These are phyloP conservation scores for Moelleriella libera DNA, from an alignment of 2,329 filamentous ascomycete genomes.

Conservation along the genomic window DNA sequence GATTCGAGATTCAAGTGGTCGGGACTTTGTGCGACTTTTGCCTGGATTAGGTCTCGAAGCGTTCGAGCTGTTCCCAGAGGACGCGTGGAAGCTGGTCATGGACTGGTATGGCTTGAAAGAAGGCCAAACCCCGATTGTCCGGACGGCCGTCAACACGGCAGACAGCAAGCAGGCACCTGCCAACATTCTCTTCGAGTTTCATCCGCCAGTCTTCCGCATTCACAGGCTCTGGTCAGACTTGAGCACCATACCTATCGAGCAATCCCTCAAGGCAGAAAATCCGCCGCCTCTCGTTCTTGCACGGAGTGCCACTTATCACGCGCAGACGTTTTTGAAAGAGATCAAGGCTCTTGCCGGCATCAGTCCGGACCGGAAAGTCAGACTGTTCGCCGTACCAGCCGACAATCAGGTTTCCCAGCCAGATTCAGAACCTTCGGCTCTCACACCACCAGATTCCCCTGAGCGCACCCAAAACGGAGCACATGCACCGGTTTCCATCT, in stretches of 20 bases:
- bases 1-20: conserved; percentile 32
- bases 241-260: conserved; percentile 40
- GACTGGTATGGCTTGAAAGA: conserved; percentile 69
- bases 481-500: conserved; percentile 15
- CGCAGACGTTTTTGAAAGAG: conserved; percentile 61
- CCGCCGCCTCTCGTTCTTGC: conserved; percentile 51
- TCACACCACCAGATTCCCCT: conserved; percentile 27
- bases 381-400: conserved; percentile 53
- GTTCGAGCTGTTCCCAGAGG: conserved; percentile 62
- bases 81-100: conserved; percentile 69
- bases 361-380: conserved; percentile 56
- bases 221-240: conserved; percentile 59
- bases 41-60: conserved; percentile 54
- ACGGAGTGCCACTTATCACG: conserved; percentile 55
- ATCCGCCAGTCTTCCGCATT: conserved; percentile 74
- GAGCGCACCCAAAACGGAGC: conserved; percentile 11
- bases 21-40: conserved; percentile 59
- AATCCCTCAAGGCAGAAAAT: conserved; percentile 45
- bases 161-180: conserved; percentile 18
- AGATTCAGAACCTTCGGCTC: conserved; percentile 19
- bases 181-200: conserved; percentile 69
- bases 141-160: conserved; percentile 66
- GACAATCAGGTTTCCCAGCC: conserved; percentile 21
- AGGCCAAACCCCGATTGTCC: conserved; percentile 56
- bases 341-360: conserved; percentile 58